These are phyloP conservation scores for Mycena citricolor DNA, from an alignment of 1,284 basidiomycete genomes.

Conservation along the genomic window DNA sequence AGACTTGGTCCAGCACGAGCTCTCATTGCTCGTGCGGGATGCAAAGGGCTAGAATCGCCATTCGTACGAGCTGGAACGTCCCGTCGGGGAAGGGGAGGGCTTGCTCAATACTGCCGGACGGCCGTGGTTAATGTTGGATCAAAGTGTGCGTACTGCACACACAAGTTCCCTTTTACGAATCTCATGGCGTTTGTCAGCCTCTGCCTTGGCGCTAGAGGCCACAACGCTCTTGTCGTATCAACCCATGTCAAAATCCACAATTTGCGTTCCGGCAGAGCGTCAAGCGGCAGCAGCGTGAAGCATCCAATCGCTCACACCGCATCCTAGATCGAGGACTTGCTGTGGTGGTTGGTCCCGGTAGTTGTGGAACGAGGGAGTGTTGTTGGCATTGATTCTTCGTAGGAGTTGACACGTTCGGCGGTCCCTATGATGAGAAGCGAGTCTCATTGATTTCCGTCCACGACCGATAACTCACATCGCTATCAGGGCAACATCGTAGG, in stretches of 20 bases:
- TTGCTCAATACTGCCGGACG: constrained; percentile 52
- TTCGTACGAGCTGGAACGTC: constrained; percentile 67
- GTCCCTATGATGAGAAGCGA: constrained; percentile 60
- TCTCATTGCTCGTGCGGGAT: constrained; percentile 61
- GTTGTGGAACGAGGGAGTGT: constrained; percentile 59
- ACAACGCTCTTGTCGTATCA: constrained; percentile 35
- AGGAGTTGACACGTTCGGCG: constrained; percentile 52
- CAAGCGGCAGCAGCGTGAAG: constrained; percentile 58
- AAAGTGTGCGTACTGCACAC: too few relatives aligned
- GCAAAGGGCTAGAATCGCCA: constrained; percentile 62
- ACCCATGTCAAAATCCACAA: constrained; percentile 68
- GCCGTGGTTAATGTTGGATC: too few relatives aligned
- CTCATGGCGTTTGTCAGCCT: constrained; percentile 44
- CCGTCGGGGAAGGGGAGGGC: constrained; percentile 57
- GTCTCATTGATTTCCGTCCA: too few relatives aligned
- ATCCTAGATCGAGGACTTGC: constrained; percentile 69
- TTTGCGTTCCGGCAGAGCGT: constrained; percentile 46
- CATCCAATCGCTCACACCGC: constrained; percentile 67
- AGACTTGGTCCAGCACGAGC: constrained; percentile 53
- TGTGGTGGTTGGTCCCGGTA: constrained; percentile 51
- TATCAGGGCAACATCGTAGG: constrained; percentile 19
- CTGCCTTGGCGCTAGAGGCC: constrained; percentile 32
- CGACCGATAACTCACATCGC: constrained; percentile 19
- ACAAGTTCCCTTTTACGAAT: constrained; percentile 68
- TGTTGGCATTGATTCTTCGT: constrained; percentile 46